Base-by-base conservation (phyloP, 169 alveolate species). In the Plasmodium gonderi region DNA sequence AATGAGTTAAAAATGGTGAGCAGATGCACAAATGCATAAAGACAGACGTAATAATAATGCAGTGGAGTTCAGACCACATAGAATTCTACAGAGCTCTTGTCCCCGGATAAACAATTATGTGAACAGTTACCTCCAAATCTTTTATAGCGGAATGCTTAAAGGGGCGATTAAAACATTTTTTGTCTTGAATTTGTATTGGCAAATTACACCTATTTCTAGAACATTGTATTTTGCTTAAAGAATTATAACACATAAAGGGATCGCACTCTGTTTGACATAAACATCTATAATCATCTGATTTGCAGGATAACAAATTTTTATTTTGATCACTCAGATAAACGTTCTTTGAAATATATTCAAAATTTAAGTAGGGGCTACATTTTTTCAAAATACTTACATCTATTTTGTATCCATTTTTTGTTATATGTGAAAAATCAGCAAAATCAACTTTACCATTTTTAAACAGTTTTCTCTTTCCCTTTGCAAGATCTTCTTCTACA, bases 211-310 rank as follows among this genome's bases (percentile, higher is more conserved):
- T 76, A 49, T 67, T 83, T 40, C 81, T 89, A 29, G 94, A 68
- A 75, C 95, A 94, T 80, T 94, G 95, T n/a, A 94, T 91, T 33
- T 77, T 87, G 64, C 81, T 91, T 49, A 91, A 75, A 11, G 94
- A 89, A 51, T 94, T 94, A 44, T 94, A 91, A 26, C 96, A 94
- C 1, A 92, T 75, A 49, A 64, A 92, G 5, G 75, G 81, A 9
- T 82, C 92, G 44, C 96, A 94, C 44, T 78, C 92, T 3, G 49
- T 78, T 23, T 65, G 82, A 79, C 95, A 94, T 29, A 54, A 8
- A 33, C 96, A 94, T 31, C 81, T 94, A n/a, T 64, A 74, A 65
- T 85, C 89, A 74, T 51, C 81, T 29, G 83, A 40, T 33, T 85
- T 85, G 12, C 74, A 85, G 4, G 92, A 31, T 42, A 85, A 31